Evolutionary conservation across 2,329 filamentous ascomycete genomes (phyloP), one percentile per base, ranked within the genome.

Genomic region (Cordyceps cateniannulata): DNA sequence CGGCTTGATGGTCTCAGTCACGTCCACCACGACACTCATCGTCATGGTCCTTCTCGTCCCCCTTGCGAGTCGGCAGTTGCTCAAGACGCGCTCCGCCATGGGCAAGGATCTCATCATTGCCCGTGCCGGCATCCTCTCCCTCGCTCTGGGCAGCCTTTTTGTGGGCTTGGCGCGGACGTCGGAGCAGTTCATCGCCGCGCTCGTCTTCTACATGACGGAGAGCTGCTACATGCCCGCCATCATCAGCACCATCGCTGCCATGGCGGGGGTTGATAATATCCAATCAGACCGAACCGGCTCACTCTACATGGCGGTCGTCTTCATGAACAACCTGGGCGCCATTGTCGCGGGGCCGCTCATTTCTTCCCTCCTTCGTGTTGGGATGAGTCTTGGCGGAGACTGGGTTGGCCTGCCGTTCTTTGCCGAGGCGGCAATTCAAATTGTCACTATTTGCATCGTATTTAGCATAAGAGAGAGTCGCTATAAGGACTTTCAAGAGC

Each of bases 371-470:
- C 48, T 62, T 24, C 52, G 54, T 22, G 38, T 52, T n/a, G 60
- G 53, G 6, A 56, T 62, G 45, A 56, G 40, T 20, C 29, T 54
- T 10, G 59, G 59, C 3, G 54, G 54, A 2, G 38, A 57, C 22
- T 62, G 60, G 53, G 32, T 57, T 22, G 60, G 60, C 10, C 22
- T 62, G n/a, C 52, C 60, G 10, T 62, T 62, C 29, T 45, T 62
- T 29, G 24, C 35, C 32, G 60, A 54, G 27, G 60, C 38, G 4
- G 29, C 24, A 4, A 25, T 62, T 1, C 60, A 62, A 20, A 25
- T 57, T 16, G 40, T 62, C 35, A 54, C 60, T 5, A 54, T 56
- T 5, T n/a, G 29, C 20, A 62, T 62, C 25, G 60, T 62, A 9
- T 58, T 60, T 52, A 60, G 58, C 25, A 54, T 49, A 12, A 47